Percentiles rank a stretch among this genome's conserved stretches.
Conservation (phyloP, 2,329 filamentous ascomycete genomes). For the Neofusicoccum laricinum region DNA sequence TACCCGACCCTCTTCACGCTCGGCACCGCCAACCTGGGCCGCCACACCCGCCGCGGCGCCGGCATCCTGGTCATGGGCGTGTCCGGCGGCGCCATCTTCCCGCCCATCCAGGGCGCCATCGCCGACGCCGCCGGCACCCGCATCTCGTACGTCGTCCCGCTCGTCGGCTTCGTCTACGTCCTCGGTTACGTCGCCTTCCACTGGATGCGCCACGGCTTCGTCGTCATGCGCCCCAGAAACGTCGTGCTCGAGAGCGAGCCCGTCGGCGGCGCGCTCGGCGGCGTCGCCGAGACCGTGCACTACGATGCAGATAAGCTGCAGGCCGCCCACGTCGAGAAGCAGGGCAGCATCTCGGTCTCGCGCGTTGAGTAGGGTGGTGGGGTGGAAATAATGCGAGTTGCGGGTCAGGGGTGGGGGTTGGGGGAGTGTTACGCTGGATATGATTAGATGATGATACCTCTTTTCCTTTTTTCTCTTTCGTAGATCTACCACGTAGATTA, state of each 20-base stretch:
- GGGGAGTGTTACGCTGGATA: not conserved
- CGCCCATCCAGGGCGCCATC: conserved; percentile 36
- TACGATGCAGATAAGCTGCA: conserved; percentile 9
- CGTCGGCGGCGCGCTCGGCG: conserved; percentile 20
- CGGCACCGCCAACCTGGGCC: conserved; percentile 38
- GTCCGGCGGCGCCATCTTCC: conserved; percentile 34
- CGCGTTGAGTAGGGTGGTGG: not conserved
- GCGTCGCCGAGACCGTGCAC: conserved; percentile 11
- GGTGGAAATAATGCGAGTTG: not conserved
- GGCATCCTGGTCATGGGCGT: conserved; percentile 42
- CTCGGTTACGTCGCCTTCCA: conserved; percentile 30
- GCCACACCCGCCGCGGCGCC: conserved; percentile 38
- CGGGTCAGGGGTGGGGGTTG: not conserved
- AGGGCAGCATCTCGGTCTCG: not conserved
- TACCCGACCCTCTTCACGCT: conserved; percentile 40
- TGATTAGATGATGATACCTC: conserved; percentile 4
- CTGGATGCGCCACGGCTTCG: conserved; percentile 32
- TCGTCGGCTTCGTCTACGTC: conserved; percentile 43
- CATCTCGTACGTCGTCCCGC: conserved; percentile 45
- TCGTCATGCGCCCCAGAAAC: conserved; percentile 33
- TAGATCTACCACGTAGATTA: not conserved
- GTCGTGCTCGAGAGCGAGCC: conserved; percentile 19
- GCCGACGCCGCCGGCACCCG: conserved; percentile 39
- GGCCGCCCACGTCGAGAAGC: not conserved
- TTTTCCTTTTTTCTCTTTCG: not conserved